Evolutionary conservation across 441 rosid species (phyloP).

Genomic region (Arabidopsis lyrata): DNA sequence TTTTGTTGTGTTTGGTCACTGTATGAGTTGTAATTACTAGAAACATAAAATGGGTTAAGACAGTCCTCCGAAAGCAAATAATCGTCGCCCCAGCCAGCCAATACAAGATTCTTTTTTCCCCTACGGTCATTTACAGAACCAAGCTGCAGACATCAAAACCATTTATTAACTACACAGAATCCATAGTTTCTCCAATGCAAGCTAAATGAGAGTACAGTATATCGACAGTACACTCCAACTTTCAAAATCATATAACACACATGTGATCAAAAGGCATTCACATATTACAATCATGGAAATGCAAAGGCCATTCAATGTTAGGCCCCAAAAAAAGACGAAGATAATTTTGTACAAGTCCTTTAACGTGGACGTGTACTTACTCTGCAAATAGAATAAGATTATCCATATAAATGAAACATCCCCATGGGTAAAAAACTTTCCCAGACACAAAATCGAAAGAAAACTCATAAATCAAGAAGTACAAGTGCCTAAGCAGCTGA

Average conservation of each 20-base stretch:
- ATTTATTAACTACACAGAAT: constrained; percentile 14
- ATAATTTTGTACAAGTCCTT: not conserved
- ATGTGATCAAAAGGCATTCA: constrained; percentile 22
- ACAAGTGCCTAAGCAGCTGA: constrained; percentile 9
- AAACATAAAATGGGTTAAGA: constrained; percentile 71
- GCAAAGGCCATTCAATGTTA: constrained; percentile 11
- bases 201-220: constrained; percentile 7
- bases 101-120: constrained; percentile 92
- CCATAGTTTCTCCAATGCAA: constrained; percentile 15
- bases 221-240: not conserved
- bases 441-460: not conserved
- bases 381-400: not conserved
- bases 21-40: constrained; percentile 67
- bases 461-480: not conserved
- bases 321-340: not conserved
- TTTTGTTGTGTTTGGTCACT: constrained; percentile 77
- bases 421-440: not conserved
- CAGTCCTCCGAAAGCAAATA: constrained; percentile 71
- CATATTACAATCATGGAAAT: constrained; percentile 12
- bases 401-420: constrained; percentile 11
- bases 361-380: not conserved
- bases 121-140: constrained; percentile 78
- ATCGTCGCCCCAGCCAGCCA: constrained; percentile 95
- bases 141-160: constrained; percentile 54
- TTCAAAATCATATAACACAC: not conserved